Percentiles rank a stretch among this genome's conserved stretches.
Evolutionary conservation across 2,329 filamentous ascomycete genomes (phyloP).

Genomic region (Rhynchosporium secalis): DNA sequence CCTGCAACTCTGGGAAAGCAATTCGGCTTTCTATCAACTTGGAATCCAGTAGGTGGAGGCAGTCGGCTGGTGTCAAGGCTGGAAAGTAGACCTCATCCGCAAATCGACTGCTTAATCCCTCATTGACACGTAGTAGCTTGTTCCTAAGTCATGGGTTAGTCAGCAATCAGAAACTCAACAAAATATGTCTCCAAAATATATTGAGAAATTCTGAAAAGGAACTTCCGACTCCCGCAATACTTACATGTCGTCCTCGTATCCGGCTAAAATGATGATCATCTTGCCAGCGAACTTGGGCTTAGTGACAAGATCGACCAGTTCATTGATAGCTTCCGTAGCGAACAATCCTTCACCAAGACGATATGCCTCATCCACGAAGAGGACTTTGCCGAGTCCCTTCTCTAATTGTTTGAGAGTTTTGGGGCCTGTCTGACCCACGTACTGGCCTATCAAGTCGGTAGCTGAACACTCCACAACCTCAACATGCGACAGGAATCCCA

Average conservation of each 20-base stretch:
- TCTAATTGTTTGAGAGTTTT: conserved; percentile 63
- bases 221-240: too few relatives aligned
- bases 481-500: conserved; percentile 62
- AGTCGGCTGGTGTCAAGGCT: conserved; percentile 40
- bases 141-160: conserved; percentile 37
- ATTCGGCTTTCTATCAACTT: conserved; percentile 40
- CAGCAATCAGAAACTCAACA: too few relatives aligned
- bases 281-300: conserved; percentile 50
- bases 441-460: conserved; percentile 67
- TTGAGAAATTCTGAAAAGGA: too few relatives aligned
- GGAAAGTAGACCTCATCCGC: conserved; percentile 51
- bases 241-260: conserved; percentile 54
- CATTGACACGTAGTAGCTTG: conserved; percentile 50
- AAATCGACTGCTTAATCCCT: conserved; percentile 56
- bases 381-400: conserved; percentile 50
- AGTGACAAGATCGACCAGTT: conserved; percentile 58
- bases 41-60: conserved; percentile 43
- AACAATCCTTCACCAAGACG: conserved; percentile 52
- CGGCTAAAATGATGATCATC: conserved; percentile 57
- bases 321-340: conserved; percentile 67
- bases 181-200: too few relatives aligned
- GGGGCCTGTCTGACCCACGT: conserved; percentile 67
- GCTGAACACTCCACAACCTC: conserved; percentile 68
- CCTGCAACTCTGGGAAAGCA: conserved; percentile 24
- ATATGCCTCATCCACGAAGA: conserved; percentile 62